Evolutionary conservation across 2,329 filamentous ascomycete genomes (phyloP), one percentile per base, ranked within the genome.

Genomic region (Emergomyces orientalis): DNA sequence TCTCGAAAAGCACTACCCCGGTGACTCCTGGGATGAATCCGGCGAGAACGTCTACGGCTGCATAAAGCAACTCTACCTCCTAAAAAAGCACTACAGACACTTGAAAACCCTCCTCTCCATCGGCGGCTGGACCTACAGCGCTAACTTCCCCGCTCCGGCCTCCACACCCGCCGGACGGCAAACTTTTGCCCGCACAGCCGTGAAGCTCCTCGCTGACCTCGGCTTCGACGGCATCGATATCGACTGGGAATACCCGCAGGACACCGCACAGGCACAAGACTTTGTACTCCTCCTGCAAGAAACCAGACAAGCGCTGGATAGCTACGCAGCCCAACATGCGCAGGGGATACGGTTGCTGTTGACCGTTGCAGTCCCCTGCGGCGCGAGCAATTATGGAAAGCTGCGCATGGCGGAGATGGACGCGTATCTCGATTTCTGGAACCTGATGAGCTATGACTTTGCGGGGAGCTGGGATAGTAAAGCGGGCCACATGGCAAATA

Each of bases 401-500:
- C n/a, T 82, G 63, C 72, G 76, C 17, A 71, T 82, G 8, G 67
- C 69, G 3, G 73, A 71, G 19, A 82, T 82, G 79, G 74, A 80
- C 67, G 52, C 70, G 19, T 75, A 79, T 58, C 74, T 82, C 49
- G 78, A 81, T 66, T 81, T 82, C 72, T 82, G 78, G 76, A 82
- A 82, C 67, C 68, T 78, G 9, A 96, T 96, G 91, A 88, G 89
- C 1, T 96, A 96, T 75, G 91, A 96, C 76, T 95, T 86, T 73
- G 86, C 91, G 6, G 93, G 93, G 0, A 88, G 86, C 2, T 97
- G 91, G 91, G 89, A 92, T 70, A 69, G 76, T 2, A 72, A 71
- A 3, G 80, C 89, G 0, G 91, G 88, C 4, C 91, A 97, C 76
- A 87, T 91, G 73, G 85, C 92, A 5, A 97, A 96, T 73, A 73